These are phyloP conservation scores for Scedosporium aurantiacum DNA, from an alignment of 2,329 filamentous ascomycete species.

Conservation along the genomic window DNA sequence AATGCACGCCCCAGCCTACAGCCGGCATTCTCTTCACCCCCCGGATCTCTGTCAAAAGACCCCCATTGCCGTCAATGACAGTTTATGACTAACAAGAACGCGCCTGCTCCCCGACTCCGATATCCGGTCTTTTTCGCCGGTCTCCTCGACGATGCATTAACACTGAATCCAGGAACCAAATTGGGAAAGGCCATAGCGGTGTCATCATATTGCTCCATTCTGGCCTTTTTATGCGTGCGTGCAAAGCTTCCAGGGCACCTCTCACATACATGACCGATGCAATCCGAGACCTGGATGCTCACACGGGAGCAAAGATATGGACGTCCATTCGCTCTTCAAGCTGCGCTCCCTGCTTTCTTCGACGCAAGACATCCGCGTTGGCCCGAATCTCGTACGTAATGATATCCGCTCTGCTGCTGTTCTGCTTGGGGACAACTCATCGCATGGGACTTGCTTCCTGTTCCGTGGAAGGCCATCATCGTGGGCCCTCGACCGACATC, in stretches of 20 bases:
- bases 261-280: neutral
- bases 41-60: neutral
- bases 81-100: too few species aligned
- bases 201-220: slow-evolving; percentile 1
- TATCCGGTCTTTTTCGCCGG: too few species aligned
- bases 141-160: too few species aligned
- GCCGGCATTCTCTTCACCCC: neutral
- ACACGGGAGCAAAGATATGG: neutral
- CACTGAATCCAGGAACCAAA: neutral
- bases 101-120: too few species aligned
- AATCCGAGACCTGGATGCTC: neutral
- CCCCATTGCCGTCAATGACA: too few species aligned
- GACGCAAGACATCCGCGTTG: neutral
- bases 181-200: neutral
- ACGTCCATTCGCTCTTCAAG: neutral
- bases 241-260: neutral
- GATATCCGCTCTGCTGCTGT: neutral
- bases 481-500: too few species aligned
- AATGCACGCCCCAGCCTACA: neutral
- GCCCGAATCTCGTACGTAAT: slow-evolving; percentile 1
- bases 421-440: neutral
- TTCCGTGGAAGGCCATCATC: neutral
- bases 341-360: neutral
- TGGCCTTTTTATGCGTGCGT: neutral
- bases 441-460: neutral